phyloP scores from a whole-genome alignment of 73 alveolate species.

The Tetrahymena malaccensis region DNA sequence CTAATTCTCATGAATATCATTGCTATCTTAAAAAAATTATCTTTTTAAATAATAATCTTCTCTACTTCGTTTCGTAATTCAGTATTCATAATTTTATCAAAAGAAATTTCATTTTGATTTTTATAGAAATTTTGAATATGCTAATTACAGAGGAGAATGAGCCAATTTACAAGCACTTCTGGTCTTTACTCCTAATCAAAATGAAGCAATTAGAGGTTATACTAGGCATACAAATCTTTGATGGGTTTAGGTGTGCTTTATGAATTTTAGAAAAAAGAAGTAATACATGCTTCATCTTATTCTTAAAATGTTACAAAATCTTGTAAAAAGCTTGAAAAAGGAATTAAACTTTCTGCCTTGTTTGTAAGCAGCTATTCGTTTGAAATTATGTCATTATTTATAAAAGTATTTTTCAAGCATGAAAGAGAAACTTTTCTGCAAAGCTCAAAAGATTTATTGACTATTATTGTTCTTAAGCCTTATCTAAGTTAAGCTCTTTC shows the following conservation, averaged over 20 bases:
- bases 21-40: slow-evolving; percentile 66
- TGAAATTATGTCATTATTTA: neutral
- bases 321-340: neutral
- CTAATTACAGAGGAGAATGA: neutral
- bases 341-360: neutral
- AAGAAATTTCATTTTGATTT: neutral
- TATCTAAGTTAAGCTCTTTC: neutral
- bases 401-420: neutral
- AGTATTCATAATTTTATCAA: neutral
- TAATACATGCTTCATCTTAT: neutral
- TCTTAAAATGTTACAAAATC: neutral
- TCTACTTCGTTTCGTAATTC: neutral
- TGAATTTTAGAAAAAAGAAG: neutral
- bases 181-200: neutral
- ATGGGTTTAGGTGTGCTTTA: neutral
- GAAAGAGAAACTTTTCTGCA: neutral
- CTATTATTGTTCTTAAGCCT: neutral
- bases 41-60: slow-evolving; percentile 2
- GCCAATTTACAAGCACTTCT: neutral
- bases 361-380: neutral
- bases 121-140: neutral
- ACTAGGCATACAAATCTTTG: neutral
- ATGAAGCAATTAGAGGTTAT: neutral
- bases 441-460: neutral
- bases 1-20: slow-evolving; percentile 48